phyloP scores from a whole-genome alignment of 2,329 filamentous ascomycete genomes.

The Diaporthe velutina region DNA sequence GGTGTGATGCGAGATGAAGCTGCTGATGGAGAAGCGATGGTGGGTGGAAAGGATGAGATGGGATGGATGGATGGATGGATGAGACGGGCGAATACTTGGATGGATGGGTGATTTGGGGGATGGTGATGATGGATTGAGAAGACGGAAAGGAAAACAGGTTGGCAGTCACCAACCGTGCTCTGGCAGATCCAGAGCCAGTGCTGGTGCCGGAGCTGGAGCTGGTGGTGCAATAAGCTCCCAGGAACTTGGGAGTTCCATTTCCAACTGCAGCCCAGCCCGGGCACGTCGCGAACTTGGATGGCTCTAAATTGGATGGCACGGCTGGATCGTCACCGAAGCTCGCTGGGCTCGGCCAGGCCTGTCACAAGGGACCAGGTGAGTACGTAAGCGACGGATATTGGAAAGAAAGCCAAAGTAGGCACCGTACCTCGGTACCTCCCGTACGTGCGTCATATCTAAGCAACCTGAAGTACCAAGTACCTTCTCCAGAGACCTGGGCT shows the following conservation, averaged over 20 bases:
- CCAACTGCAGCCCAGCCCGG: constrained; percentile 27
- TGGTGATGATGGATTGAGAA: constrained; percentile 2
- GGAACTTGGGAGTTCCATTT: constrained; percentile 32
- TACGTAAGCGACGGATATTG: neutral
- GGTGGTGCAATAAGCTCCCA: constrained; percentile 35
- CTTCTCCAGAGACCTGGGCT: neutral
- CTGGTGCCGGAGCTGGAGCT: constrained; percentile 32
- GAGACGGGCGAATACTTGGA: neutral
- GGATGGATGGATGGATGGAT: neutral
- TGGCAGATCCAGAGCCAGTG: constrained; percentile 8
- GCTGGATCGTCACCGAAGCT: constrained; percentile 33
- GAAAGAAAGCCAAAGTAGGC: neutral
- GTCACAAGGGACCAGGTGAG: neutral
- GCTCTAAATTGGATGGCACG: constrained; percentile 34
- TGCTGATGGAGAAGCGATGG: constrained; percentile 1
- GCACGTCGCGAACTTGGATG: constrained; percentile 29
- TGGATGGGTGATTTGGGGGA: neutral
- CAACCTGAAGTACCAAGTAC: neutral
- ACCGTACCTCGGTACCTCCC: neutral
- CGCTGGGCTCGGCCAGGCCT: constrained; percentile 14
- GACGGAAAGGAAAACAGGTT: constrained; percentile 9
- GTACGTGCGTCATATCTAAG: too few relatives aligned
- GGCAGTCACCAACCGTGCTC: constrained; percentile 11
- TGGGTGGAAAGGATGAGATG: constrained; percentile 1
- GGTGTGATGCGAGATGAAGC: neutral